phyloP scores from a whole-genome alignment of 2,329 filamentous ascomycete species.

The Cyphellophora attinorum region DNA sequence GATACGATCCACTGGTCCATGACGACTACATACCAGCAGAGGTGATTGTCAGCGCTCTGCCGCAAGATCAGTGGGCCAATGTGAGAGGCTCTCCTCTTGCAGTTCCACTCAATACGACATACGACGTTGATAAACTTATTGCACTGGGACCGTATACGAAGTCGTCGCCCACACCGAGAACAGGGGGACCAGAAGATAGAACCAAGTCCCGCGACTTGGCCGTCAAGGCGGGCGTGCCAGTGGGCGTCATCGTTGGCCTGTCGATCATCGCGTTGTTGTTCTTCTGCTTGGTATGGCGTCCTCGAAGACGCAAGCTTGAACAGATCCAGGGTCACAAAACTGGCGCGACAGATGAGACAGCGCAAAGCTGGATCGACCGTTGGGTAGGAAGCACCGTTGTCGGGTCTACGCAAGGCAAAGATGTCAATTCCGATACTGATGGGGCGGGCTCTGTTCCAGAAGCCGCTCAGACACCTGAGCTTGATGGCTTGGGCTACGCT shows the following conservation, averaged over 20 bases:
- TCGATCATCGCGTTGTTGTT: conserved; percentile 42
- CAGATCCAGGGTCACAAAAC: background rate
- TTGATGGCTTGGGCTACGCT: background rate
- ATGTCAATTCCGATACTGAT: conserved; percentile 8
- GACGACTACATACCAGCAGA: conserved; percentile 28
- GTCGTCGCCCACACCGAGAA: background rate
- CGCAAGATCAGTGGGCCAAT: background rate
- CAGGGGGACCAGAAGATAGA: too few relatives aligned
- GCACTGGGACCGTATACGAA: background rate
- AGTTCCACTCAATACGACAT: background rate
- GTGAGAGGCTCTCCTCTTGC: background rate
- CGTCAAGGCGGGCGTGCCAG: conserved; percentile 51
- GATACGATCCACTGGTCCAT: conserved; percentile 21
- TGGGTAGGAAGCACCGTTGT: conserved; percentile 7
- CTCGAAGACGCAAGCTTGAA: conserved; percentile 1
- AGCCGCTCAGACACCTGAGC: background rate
- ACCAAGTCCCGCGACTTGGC: too few relatives aligned
- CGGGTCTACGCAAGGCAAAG: conserved; percentile 3
- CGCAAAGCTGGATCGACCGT: conserved; percentile 5
- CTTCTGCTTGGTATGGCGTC: conserved; percentile 43
- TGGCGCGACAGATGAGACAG: background rate
- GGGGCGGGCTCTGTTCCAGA: conserved; percentile 6
- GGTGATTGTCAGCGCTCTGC: background rate
- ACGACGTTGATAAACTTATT: background rate
- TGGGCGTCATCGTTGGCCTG: conserved; percentile 49